phyloP scores from a whole-genome alignment of 2,329 filamentous ascomycete species.

The Bisporella sp. region DNA sequence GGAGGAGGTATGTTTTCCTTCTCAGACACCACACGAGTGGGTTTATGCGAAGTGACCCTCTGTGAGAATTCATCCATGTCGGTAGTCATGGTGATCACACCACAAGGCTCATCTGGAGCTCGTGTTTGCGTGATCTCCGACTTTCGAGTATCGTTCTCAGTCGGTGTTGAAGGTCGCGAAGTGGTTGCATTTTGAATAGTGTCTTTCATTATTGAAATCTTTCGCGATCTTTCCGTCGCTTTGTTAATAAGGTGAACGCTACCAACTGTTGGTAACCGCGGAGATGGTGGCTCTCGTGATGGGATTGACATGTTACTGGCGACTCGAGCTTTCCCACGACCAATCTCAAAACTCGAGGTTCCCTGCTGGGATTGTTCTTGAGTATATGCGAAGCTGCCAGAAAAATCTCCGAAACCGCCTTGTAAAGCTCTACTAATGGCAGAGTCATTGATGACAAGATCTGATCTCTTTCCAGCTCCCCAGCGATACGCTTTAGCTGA shows the following conservation, averaged over 20 bases:
- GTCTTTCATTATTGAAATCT: no score
- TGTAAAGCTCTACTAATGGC: constrained; percentile 37
- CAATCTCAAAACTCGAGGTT: constrained; percentile 20
- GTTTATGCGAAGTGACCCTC: not conserved
- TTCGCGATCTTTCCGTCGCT: no score
- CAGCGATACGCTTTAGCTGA: constrained; percentile 28
- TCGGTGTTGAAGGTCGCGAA: constrained; percentile 33
- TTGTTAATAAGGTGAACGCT: no score
- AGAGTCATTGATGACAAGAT: constrained; percentile 35
- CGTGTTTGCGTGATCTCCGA: no score
- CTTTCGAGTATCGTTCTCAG: not conserved
- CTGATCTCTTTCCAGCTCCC: constrained; percentile 23
- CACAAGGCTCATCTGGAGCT: no score
- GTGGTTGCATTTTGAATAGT: constrained; percentile 40
- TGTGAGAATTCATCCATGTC: no score
- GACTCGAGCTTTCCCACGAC: no score
- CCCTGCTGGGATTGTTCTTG: constrained; percentile 12
- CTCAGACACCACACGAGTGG: not conserved
- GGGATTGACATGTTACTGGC: no score
- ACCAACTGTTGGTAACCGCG: no score
- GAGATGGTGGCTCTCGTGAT: no score
- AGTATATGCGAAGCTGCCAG: constrained; percentile 41
- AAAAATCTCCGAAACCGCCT: constrained; percentile 35
- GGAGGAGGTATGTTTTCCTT: constrained; percentile 17
- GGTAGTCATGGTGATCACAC: no score